Percentiles rank a stretch among this genome's conserved stretches.
Evolutionary conservation across 78 protist species (phyloP).

Genomic region (Mantamonas sphyraenae): DNA sequence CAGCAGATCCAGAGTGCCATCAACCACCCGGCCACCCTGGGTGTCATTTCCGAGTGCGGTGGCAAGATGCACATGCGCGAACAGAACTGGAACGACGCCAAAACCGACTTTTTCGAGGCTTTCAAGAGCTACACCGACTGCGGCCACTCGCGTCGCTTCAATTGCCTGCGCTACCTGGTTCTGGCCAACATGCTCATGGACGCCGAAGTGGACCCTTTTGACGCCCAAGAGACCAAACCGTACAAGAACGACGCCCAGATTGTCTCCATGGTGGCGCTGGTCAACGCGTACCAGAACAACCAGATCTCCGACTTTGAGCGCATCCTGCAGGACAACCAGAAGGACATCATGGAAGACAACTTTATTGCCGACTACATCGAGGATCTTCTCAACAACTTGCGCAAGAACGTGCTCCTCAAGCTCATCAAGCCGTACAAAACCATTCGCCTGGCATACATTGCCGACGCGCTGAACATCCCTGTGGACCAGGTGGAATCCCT

Average conservation of each 20-base stretch:
- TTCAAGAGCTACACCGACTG: conserved; percentile 94
- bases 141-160: conserved; percentile 66
- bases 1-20: conserved; percentile 70
- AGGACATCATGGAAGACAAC: conserved; percentile 76
- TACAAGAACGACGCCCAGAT: conserved; percentile 91
- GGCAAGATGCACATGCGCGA: conserved; percentile 91
- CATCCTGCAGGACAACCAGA: conserved; percentile 54
- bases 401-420: conserved; percentile 75
- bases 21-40: conserved; percentile 91
- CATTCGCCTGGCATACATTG: conserved; percentile 69
- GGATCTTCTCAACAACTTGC: conserved; percentile 54
- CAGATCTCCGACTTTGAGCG: conserved; percentile 77
- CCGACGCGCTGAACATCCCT: conserved; percentile 64
- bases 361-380: conserved; percentile 75
- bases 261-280: neutral
- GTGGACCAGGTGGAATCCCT: conserved; percentile 80
- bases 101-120: conserved; percentile 92
- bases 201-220: conserved; percentile 86
- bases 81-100: conserved; percentile 74
- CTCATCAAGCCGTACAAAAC: conserved; percentile 85
- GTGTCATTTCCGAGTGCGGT: conserved; percentile 92
- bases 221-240: conserved; percentile 83
- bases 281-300: conserved; percentile 49
- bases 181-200: conserved; percentile 84
- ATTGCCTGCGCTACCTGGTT: conserved; percentile 86